Evolutionary conservation across 1,139 yeast genomes (phyloP).

Genomic region (Groenewaldozyma sp.): DNA sequence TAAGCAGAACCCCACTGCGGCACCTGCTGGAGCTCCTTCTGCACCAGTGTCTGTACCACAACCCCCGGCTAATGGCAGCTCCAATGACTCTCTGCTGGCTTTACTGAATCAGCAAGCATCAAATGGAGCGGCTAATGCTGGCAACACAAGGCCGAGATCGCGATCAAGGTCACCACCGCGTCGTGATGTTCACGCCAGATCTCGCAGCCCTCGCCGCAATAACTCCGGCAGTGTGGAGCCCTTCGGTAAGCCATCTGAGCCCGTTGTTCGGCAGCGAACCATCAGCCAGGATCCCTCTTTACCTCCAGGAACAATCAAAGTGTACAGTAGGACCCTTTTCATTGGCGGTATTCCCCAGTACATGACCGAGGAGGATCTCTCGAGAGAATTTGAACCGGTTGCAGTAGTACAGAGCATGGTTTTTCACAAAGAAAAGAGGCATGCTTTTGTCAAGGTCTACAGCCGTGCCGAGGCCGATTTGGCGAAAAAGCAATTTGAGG

Average conservation of each 20-base stretch:
- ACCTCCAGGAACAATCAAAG: conserved; percentile 77
- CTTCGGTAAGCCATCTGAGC: not conserved
- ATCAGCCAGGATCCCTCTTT: conserved; percentile 60
- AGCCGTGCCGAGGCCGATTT: conserved; percentile 90
- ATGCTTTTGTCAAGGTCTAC: conserved; percentile 93
- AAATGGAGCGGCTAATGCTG: conserved; percentile 7
- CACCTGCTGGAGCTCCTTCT: conserved; percentile 19
- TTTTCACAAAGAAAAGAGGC: conserved; percentile 78
- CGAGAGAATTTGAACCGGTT: conserved; percentile 57
- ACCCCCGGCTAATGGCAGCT: not conserved
- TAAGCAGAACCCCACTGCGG: conserved; percentile 23
- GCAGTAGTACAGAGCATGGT: conserved; percentile 94
- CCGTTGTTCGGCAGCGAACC: conserved; percentile 46
- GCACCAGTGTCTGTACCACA: conserved; percentile 10
- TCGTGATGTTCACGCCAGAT: conserved; percentile 19
- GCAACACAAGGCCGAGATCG: conserved; percentile 13
- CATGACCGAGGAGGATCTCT: conserved; percentile 68
- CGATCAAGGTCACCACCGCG: conserved; percentile 49
- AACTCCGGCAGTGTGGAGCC: conserved; percentile 3
- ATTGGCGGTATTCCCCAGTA: conserved; percentile 86
- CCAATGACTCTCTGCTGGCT: conserved; percentile 8
- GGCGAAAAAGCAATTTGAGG: conserved; percentile 42
- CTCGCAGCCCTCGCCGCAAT: conserved; percentile 15
- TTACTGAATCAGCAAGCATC: conserved; percentile 9
- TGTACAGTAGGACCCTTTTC: conserved; percentile 79